These are phyloP conservation scores for Saccharomycopsis schoenii DNA, from an alignment of 805 yeast species.

Conservation along the genomic window DNA sequence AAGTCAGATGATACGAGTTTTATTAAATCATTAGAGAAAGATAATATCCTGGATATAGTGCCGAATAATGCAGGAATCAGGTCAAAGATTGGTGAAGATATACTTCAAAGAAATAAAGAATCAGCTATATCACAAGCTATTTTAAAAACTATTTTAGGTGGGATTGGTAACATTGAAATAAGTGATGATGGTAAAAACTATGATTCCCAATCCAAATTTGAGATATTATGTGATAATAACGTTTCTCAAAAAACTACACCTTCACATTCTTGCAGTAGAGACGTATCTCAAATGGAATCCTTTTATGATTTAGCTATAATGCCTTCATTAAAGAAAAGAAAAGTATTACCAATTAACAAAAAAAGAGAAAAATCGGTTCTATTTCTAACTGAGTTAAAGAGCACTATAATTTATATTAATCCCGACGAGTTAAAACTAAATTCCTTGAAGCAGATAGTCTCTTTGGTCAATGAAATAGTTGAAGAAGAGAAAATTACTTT, in stretches of 20 bases:
- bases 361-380: neutral
- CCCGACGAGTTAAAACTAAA: conserved; percentile 7
- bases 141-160: neutral
- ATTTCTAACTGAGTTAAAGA: neutral
- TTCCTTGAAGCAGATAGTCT: conserved; percentile 1
- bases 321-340: conserved; percentile 1
- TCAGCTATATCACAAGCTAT: neutral
- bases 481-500: neutral
- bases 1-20: neutral
- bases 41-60: neutral
- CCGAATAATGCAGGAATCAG: neutral
- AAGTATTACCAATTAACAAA: neutral
- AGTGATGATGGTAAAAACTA: neutral
- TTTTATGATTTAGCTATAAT: neutral
- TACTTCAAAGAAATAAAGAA: neutral
- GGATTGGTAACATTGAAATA: neutral
- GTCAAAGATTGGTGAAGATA: neutral
- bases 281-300: neutral
- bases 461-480: conserved; percentile 18
- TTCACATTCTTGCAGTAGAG: neutral
- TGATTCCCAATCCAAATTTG: neutral
- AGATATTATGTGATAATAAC: neutral
- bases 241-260: too few relatives aligned
- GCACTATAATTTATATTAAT: neutral
- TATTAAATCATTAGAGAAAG: neutral